These are phyloP conservation scores for Eimeria necatrix DNA, from an alignment of 169 alveolate genomes.

Conservation along the genomic window DNA sequence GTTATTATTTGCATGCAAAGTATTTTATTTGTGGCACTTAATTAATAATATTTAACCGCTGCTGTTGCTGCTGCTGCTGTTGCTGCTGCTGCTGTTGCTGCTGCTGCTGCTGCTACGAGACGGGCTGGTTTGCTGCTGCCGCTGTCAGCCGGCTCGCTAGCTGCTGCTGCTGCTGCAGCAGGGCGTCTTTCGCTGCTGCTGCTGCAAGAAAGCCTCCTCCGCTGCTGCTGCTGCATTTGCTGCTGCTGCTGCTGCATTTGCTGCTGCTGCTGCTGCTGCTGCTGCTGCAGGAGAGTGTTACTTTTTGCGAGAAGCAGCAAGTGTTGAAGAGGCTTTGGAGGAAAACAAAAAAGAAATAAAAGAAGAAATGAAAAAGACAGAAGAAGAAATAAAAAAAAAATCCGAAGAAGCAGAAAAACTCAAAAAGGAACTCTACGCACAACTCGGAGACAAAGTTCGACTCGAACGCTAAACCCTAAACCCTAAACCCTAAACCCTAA, in stretches of 20 bases:
- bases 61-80: too few species aligned
- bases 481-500: too few species aligned
- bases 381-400: neutral
- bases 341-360: neutral
- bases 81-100: too few species aligned
- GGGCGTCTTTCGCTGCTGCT: neutral
- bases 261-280: neutral
- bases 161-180: neutral
- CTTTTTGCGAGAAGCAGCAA: neutral
- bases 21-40: too few species aligned
- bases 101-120: neutral
- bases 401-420: conserved; percentile 1
- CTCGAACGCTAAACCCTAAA: neutral
- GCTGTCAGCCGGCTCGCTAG: conserved; percentile 54
- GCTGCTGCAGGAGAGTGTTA: conserved; percentile 23
- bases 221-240: neutral
- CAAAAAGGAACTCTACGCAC: conserved; percentile 60
- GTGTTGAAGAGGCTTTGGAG: neutral
- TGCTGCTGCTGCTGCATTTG: neutral
- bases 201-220: neutral
- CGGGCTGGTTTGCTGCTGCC: neutral
- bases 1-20: neutral
- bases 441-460: conserved; percentile 64
- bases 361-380: neutral
- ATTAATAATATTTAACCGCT: too few species aligned